Evolutionary conservation across 306 rosid genomes (phyloP).

Genomic region (Pyrus communis): DNA sequence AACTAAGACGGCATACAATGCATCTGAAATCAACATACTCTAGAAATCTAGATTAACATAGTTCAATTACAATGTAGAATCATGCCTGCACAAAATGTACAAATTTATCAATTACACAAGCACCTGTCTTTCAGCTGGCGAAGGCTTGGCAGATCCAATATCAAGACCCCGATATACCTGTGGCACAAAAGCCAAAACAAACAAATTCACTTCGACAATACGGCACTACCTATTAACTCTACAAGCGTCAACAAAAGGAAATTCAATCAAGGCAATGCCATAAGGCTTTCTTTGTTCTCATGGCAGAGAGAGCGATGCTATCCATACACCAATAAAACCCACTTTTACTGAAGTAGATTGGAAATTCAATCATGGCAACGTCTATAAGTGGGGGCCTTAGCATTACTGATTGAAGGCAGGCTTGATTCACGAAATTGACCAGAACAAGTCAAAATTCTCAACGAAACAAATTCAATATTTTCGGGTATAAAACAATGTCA

Average conservation of each 20-base stretch:
- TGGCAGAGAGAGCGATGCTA: no score
- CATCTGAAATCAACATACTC: background rate
- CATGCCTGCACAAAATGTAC: background rate
- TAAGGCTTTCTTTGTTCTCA: no score
- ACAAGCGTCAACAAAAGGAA: background rate
- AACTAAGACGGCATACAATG: background rate
- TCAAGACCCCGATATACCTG: constrained; percentile 91
- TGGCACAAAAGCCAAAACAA: background rate
- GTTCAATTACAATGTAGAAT: background rate
- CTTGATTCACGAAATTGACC: background rate
- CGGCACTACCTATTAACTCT: background rate
- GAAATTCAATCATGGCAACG: background rate
- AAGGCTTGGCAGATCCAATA: constrained; percentile 92
- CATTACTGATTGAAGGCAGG: background rate
- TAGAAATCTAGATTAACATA: background rate
- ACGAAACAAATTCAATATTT: background rate
- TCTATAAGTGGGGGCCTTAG: background rate
- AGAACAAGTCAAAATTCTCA: background rate
- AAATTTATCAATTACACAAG: constrained; percentile 11
- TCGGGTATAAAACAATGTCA: background rate
- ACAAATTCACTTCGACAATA: background rate
- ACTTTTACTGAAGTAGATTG: no score
- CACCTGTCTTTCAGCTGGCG: constrained; percentile 67
- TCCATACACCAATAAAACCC: no score
- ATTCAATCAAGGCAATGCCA: background rate